Evolutionary conservation across 768 basidiomycete species (phyloP).

Genomic region (Ramaria sp.): DNA sequence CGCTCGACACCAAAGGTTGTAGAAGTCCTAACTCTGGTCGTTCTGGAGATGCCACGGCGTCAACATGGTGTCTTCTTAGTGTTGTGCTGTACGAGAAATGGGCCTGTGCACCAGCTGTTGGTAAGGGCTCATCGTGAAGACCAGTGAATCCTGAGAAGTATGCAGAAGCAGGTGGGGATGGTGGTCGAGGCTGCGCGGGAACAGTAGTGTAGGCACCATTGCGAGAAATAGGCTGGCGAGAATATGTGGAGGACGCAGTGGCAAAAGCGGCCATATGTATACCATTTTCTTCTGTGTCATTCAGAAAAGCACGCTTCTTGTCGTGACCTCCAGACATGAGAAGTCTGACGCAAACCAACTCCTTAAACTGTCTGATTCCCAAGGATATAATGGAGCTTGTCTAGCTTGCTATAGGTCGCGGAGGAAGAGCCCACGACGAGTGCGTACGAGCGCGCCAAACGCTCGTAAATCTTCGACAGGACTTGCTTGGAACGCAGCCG

Average conservation of each 20-base stretch:
- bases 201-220: not conserved
- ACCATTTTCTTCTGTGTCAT: not conserved
- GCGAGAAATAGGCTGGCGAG: constrained; percentile 3
- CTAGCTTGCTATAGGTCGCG: not conserved
- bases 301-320: constrained; percentile 8
- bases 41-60: constrained; percentile 20
- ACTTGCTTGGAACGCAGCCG: too few species aligned
- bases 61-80: constrained; percentile 53
- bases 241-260: constrained; percentile 4
- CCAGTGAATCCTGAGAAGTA: constrained; percentile 58
- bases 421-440: too few species aligned
- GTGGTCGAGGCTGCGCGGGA: constrained; percentile 16
- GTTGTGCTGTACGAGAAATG: constrained; percentile 84
- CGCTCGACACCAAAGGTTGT: constrained; percentile 12
- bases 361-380: not conserved
- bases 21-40: constrained; percentile 22
- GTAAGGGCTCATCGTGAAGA: constrained; percentile 39
- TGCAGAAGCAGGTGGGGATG: constrained; percentile 70
- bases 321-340: constrained; percentile 3
- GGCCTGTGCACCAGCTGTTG: constrained; percentile 49
- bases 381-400: not conserved
- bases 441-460: too few species aligned
- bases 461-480: too few species aligned
- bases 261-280: constrained; percentile 6
- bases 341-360: not conserved